Conservation (phyloP, 75 land plant species). For the Cunninghamia lanceolata region DNA sequence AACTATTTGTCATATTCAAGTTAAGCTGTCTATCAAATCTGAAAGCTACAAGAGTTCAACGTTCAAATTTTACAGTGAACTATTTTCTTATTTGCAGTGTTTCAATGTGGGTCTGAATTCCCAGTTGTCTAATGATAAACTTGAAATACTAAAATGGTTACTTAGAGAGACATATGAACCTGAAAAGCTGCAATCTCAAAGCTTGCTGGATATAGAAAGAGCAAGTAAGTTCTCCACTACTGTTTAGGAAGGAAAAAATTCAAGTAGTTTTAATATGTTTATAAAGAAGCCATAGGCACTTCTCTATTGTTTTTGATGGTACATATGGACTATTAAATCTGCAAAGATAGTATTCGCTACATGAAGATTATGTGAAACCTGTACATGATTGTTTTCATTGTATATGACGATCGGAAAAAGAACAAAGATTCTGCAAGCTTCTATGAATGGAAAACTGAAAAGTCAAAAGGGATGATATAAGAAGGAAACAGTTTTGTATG, state of each 20-base stretch:
- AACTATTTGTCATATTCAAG: background rate
- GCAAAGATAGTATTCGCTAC: background rate
- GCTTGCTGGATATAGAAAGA: slow-evolving; percentile 50
- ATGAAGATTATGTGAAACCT: background rate
- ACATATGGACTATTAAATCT: slow-evolving; percentile 1
- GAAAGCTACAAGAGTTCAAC: background rate
- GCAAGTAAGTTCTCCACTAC: background rate
- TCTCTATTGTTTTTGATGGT: background rate
- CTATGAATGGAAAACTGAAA: background rate
- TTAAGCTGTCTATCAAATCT: background rate
- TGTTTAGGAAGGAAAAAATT: background rate
- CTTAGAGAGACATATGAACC: slow-evolving; percentile 87
- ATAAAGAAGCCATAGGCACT: too few relatives aligned
- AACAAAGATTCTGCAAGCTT: background rate
- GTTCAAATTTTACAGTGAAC: background rate
- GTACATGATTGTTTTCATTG: background rate
- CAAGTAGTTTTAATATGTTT: background rate
- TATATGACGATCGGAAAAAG: background rate
- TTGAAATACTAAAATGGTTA: slow-evolving; percentile 66
- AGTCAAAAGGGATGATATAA: background rate
- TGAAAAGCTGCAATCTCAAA: slow-evolving; percentile 54
- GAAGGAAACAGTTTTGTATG: background rate
- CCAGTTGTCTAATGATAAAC: slow-evolving; percentile 55
- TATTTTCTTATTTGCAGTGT: slow-evolving; percentile 49
- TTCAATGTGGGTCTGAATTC: slow-evolving; percentile 69